Evolutionary conservation across 805 yeast species (phyloP), one percentile per base, ranked within the genome.

Genomic region (Groenewaldozyma tartarivorans): DNA sequence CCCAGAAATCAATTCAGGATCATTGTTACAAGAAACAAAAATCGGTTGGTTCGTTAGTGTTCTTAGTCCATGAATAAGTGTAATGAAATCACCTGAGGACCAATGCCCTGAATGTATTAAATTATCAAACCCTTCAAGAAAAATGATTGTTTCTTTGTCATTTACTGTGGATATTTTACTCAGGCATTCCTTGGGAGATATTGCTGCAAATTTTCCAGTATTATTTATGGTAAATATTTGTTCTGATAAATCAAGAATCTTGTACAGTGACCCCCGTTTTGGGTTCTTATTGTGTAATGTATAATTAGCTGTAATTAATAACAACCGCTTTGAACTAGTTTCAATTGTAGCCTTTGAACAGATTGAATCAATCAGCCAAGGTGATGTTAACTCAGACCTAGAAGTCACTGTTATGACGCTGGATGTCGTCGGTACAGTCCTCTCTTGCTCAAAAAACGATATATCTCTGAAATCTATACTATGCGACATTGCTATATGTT

Each of bases 91-190:
- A 17, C 58, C 56, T 17, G 71, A 54, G 1, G 62, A 38, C 15
- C 66, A 45, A 18, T 53, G 46, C 0, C 76, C 74, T 1, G 75
- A 54, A 3, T 66, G 55, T 17, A 74, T 52, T 4, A 75, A 58
- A 19, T 72, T 37, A 36, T 75, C 79, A 0, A 72, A 67, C 13
- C 63, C 60, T 41, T 75, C 79, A 6, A 75, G 44, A 21, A 74
- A 55, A 1, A 74, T 48, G 4, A 62, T 50, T 9, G 29, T 9
- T 24, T 13, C 13, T 16, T 40, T 19, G 11, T 5, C 27, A 24
- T 21, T 11, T 15, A 21, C 19, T 9, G 36, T 20, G 19, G 13
- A 19, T 22, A 46, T 44, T 17, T 31, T 16, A 2, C 29, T 15
- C 15, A 26, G 20, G n/a, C 49, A 19, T 3, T 20, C 33, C 2